Percentiles rank a stretch among this genome's conserved stretches.
phyloP scores from a whole-genome alignment of 2,329 filamentous ascomycete species.

The Stemphylium vesicarium region DNA sequence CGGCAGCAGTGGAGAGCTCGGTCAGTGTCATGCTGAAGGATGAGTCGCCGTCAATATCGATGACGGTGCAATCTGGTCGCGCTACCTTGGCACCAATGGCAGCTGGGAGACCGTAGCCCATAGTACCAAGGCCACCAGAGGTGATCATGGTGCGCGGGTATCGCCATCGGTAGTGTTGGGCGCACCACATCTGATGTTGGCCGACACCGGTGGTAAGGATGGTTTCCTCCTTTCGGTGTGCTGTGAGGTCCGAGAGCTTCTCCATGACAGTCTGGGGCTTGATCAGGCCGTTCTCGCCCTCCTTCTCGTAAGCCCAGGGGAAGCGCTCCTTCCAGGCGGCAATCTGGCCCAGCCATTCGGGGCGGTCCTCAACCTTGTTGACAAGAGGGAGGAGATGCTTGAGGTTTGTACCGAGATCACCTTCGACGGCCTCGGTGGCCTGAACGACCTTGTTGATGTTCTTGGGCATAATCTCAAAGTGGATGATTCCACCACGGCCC shows the following conservation, averaged over 20 bases:
- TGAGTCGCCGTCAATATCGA: conserved; percentile 98
- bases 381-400: conserved; percentile 75
- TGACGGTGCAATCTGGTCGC: conserved; percentile 79
- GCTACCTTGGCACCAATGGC: conserved; percentile 96
- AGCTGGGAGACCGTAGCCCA: conserved; percentile 93
- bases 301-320: conserved; percentile 84
- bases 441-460: conserved; percentile 99
- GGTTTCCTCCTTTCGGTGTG: conserved; percentile 78
- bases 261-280: conserved; percentile 95
- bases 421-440: conserved; percentile 93
- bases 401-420: conserved; percentile 85
- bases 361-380: conserved; percentile 68
- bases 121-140: conserved; percentile 91
- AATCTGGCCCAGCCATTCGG: conserved; percentile 90
- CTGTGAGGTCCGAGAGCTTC: conserved; percentile 84
- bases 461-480: conserved; percentile 99
- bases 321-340: conserved; percentile 89
- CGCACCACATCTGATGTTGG: conserved; percentile 99
- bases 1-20: conserved; percentile 87
- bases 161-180: conserved; percentile 95
- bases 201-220: conserved; percentile 94
- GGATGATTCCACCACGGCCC: conserved; percentile 89
- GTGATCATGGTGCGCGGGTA: conserved; percentile 93
- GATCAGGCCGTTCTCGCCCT: conserved; percentile 77
- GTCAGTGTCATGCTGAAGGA: conserved; percentile 99